These are phyloP conservation scores for Populus trichocarpa DNA, from an alignment of 441 rosid genomes.

Conservation along the genomic window DNA sequence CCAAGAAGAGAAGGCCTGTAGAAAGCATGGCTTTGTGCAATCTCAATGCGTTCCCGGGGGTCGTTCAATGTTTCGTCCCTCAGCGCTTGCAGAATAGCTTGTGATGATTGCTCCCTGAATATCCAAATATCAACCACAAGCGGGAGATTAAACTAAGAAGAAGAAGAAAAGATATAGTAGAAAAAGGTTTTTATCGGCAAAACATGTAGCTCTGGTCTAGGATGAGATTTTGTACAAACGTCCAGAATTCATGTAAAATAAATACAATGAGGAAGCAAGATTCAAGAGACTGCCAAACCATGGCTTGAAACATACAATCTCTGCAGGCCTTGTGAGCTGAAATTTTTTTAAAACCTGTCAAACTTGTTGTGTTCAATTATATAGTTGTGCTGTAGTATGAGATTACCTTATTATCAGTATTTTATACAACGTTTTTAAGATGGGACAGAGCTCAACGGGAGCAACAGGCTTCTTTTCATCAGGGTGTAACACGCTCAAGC, in stretches of 20 bases:
- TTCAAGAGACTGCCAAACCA: not conserved
- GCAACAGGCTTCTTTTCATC: conserved; percentile 67
- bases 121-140: conserved; percentile 10
- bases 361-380: not conserved
- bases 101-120: conserved; percentile 68
- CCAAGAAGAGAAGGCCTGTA: conserved; percentile 94
- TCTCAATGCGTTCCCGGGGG: conserved; percentile 91
- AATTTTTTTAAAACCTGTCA: not conserved
- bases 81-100: conserved; percentile 86
- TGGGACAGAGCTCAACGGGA: conserved; percentile 77
- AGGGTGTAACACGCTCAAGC: conserved; percentile 60
- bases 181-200: not conserved
- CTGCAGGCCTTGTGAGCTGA: not conserved
- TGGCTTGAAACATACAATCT: not conserved
- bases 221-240: not conserved
- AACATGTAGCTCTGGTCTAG: not conserved
- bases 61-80: conserved; percentile 93
- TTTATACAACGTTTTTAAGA: conserved; percentile 59
- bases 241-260: not conserved
- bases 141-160: not conserved
- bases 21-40: conserved; percentile 91
- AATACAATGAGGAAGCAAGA: not conserved
- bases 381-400: not conserved
- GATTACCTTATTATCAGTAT: conserved; percentile 57
- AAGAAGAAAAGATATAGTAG: not conserved